These are phyloP conservation scores for Firmiana major DNA, from an alignment of 345 rosid species.

Conservation along the genomic window DNA sequence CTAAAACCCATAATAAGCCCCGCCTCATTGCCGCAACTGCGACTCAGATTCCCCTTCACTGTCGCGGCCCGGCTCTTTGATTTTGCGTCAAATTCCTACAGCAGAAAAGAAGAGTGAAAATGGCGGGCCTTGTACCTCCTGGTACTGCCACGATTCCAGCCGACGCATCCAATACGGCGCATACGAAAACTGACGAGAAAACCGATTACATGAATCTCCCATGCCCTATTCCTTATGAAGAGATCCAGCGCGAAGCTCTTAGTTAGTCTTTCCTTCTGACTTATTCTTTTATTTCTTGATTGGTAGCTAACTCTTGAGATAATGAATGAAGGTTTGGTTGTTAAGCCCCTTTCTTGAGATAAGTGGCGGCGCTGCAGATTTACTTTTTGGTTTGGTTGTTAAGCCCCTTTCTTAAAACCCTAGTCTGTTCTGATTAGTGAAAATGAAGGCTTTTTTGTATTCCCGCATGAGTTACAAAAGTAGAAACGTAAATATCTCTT, in stretches of 20 bases:
- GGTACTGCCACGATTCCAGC: conserved; percentile 19
- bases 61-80: neutral
- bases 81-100: neutral
- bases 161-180: conserved; percentile 24
- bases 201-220: conserved; percentile 76
- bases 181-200: conserved; percentile 42
- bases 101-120: conserved; percentile 18
- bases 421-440: conserved; percentile 7
- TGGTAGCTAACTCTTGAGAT: neutral
- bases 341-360: neutral
- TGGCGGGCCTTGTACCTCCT: conserved; percentile 57
- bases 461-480: neutral
- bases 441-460: neutral
- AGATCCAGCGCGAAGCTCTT: conserved; percentile 87
- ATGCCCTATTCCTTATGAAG: conserved; percentile 90
- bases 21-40: neutral
- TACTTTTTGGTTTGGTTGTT: neutral
- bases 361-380: neutral
- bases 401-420: conserved; percentile 10
- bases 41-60: neutral
- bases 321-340: neutral
- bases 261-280: conserved; percentile 33
- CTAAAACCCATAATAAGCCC: conserved; percentile 7
- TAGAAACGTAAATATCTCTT: neutral
- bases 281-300: neutral